These are phyloP conservation scores for Fusarium sublunatum DNA, from an alignment of 2,329 filamentous ascomycete species.

Conservation along the genomic window DNA sequence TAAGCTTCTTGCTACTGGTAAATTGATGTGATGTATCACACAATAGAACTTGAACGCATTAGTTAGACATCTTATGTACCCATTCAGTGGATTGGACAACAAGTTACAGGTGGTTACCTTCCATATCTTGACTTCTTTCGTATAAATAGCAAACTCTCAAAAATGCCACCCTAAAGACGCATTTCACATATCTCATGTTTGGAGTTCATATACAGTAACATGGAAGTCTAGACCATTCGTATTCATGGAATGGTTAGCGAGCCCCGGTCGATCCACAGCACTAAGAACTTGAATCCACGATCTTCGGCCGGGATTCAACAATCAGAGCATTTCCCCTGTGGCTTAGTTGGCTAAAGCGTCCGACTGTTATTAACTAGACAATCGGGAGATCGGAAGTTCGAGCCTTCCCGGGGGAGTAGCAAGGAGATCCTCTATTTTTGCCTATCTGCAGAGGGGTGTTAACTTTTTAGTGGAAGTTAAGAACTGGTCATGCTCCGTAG, in stretches of 20 bases:
- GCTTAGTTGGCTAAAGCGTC: conserved; percentile 44
- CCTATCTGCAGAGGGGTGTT: too few relatives aligned
- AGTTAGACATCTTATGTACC: too few relatives aligned
- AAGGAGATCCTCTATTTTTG: background rate
- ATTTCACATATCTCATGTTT: background rate
- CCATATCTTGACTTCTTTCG: too few relatives aligned
- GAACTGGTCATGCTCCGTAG: too few relatives aligned
- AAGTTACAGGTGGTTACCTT: too few relatives aligned
- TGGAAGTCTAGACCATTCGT: background rate
- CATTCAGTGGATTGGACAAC: too few relatives aligned
- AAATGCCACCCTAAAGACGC: background rate
- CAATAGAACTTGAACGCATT: too few relatives aligned
- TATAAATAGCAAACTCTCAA: too few relatives aligned
- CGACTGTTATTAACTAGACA: conserved; percentile 39
- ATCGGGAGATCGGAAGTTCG: conserved; percentile 48
- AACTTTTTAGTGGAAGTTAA: too few relatives aligned
- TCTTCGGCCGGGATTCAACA: background rate
- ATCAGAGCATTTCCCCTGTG: conserved; percentile 15
- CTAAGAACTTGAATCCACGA: conserved; percentile 3
- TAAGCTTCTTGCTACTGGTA: too few relatives aligned
- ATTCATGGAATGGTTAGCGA: background rate
- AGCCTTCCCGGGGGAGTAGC: conserved; percentile 45
- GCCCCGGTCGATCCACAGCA: conserved; percentile 9
- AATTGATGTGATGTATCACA: too few relatives aligned
- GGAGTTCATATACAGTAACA: background rate